Conservation (phyloP, 2,329 filamentous ascomycete genomes). For the Rhynchosporium agropyri region DNA sequence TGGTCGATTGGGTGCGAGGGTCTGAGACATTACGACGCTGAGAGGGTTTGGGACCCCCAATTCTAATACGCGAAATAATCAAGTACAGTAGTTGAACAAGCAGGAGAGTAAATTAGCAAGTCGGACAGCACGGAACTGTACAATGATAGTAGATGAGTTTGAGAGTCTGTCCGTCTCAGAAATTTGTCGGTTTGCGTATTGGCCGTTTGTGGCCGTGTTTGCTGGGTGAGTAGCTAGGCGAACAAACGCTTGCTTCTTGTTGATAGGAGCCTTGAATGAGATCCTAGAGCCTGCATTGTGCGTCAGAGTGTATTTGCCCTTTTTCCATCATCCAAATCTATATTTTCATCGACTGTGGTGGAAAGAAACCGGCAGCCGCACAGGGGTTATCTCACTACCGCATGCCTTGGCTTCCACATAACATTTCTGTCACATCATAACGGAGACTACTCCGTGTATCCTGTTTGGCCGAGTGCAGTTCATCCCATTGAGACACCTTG, state of each 20-base stretch:
- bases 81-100: neutral
- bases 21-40: slow-evolving; percentile 10
- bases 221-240: neutral
- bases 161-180: neutral
- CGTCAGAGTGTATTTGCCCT: slow-evolving; percentile 5
- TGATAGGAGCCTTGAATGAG: neutral
- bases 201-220: slow-evolving; percentile 8
- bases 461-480: neutral
- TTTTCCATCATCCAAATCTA: neutral
- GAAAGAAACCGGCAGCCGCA: neutral
- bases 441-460: neutral
- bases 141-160: neutral
- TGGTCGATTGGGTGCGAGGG: slow-evolving; percentile 6
- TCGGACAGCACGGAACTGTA: neutral
- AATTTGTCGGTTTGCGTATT: neutral
- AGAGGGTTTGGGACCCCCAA: slow-evolving; percentile 7
- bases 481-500: neutral
- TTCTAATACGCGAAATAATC: neutral
- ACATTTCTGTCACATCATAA: neutral
- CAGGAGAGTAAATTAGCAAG: neutral
- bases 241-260: slow-evolving; percentile 1
- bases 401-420: neutral
- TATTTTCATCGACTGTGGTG: neutral
- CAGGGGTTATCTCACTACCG: neutral
- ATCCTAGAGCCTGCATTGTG: neutral